Evolutionary conservation across 805 yeast genomes (phyloP).

Genomic region (Kuraishia capsulata): DNA sequence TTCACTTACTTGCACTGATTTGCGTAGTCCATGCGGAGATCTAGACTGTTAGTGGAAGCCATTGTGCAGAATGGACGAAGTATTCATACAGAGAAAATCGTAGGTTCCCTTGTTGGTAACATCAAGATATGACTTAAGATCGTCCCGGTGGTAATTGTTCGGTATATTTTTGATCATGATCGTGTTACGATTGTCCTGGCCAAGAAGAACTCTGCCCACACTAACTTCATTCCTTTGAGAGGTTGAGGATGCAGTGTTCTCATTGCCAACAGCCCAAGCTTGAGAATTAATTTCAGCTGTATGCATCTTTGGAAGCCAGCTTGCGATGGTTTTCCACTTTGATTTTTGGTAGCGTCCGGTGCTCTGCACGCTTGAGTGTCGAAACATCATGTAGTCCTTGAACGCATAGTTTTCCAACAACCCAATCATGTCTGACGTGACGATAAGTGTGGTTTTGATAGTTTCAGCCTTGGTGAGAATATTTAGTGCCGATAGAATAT

Average conservation of each 20-base stretch:
- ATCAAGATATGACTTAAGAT: conserved; percentile 36
- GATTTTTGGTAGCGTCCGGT: no score
- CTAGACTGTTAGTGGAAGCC: conserved; percentile 13
- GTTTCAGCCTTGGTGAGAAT: background rate
- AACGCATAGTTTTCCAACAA: background rate
- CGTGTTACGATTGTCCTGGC: conserved; percentile 36
- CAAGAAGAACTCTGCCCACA: no score
- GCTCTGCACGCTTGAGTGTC: no score
- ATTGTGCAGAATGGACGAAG: background rate
- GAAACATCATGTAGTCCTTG: no score
- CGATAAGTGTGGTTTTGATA: background rate
- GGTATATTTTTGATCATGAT: conserved; percentile 48
- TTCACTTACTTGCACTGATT: conserved; percentile 33
- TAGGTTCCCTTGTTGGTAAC: conserved; percentile 28
- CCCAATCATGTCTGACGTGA: background rate
- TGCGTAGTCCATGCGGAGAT: conserved; percentile 41
- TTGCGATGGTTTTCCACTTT: background rate
- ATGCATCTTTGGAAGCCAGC: background rate
- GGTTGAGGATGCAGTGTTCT: background rate
- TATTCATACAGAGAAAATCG: conserved; percentile 26
- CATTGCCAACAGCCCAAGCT: no score
- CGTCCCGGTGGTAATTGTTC: conserved; percentile 36
- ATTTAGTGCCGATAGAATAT: background rate
- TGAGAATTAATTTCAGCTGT: no score
- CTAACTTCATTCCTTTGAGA: conserved; percentile 27